These are phyloP conservation scores for Tuber magnatum DNA, from an alignment of 495 filamentous ascomycete genomes.

Conservation along the genomic window DNA sequence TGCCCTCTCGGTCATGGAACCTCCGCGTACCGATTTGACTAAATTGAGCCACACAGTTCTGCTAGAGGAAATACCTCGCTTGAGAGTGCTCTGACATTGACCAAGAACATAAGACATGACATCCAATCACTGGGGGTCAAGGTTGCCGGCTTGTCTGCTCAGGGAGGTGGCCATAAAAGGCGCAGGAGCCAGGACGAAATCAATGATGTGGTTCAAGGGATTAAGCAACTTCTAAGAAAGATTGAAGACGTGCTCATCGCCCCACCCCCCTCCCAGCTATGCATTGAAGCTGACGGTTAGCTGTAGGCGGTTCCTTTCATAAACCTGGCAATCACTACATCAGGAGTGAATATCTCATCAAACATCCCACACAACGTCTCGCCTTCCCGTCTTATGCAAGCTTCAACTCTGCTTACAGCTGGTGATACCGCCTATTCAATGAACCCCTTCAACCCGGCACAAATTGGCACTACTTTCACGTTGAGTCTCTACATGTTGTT, in stretches of 20 bases:
- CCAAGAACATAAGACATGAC: slow-evolving; percentile 77
- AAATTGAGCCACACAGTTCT: slow-evolving; percentile 50
- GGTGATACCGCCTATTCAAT: slow-evolving; percentile 78
- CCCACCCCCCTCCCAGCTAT: not conserved
- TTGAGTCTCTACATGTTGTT: slow-evolving; percentile 97
- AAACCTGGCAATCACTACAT: slow-evolving; percentile 91
- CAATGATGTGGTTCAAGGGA: slow-evolving; percentile 63
- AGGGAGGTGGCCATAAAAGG: slow-evolving; percentile 48
- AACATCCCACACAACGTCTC: slow-evolving; percentile 75
- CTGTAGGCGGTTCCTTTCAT: slow-evolving; percentile 71
- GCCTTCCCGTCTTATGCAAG: slow-evolving; percentile 83
- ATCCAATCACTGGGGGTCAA: slow-evolving; percentile 78
- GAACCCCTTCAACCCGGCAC: slow-evolving; percentile 57
- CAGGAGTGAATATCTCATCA: slow-evolving; percentile 76
- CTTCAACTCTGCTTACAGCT: slow-evolving; percentile 82
- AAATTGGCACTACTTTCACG: slow-evolving; percentile 81
- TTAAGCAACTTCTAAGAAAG: slow-evolving; percentile 63
- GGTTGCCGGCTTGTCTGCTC: slow-evolving; percentile 59
- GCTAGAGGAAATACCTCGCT: slow-evolving; percentile 91
- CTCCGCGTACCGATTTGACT: slow-evolving; percentile 12
- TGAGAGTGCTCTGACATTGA: slow-evolving; percentile 78
- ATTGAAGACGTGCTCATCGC: slow-evolving; percentile 64
- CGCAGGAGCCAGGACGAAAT: slow-evolving; percentile 52
- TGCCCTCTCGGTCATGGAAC: slow-evolving; percentile 30
- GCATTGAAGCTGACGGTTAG: slow-evolving; percentile 7